Conservation (phyloP, 2,329 filamentous ascomycete species). For the Aspergillus versicolor region DNA sequence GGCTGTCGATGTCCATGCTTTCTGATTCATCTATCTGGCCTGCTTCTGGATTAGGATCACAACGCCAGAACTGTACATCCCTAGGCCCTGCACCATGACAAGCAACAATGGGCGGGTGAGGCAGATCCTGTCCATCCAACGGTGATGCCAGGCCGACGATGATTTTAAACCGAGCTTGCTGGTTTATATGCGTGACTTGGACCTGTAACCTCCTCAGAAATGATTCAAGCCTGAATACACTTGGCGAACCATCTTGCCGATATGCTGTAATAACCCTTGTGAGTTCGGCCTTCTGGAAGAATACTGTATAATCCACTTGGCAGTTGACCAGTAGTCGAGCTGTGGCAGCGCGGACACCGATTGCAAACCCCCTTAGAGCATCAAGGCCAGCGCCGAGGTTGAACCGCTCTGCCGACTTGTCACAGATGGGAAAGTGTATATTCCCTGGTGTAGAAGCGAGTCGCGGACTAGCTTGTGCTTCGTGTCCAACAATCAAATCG, state of each 20-base stretch:
- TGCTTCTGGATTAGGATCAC: constrained; percentile 15
- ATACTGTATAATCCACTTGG: constrained; percentile 61
- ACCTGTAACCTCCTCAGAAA: constrained; percentile 46
- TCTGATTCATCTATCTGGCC: too few relatives aligned
- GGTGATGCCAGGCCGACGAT: constrained; percentile 47
- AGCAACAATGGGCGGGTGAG: constrained; percentile 37
- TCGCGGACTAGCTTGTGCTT: constrained; percentile 41
- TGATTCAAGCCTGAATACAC: constrained; percentile 22
- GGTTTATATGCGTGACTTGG: constrained; percentile 38
- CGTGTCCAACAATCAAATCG: constrained; percentile 55
- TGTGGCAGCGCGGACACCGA: constrained; percentile 60
- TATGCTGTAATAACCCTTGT: constrained; percentile 35
- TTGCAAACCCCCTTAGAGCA: constrained; percentile 61
- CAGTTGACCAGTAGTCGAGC: constrained; percentile 61
- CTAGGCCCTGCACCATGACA: constrained; percentile 49
- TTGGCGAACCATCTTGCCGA: constrained; percentile 21
- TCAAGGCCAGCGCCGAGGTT: constrained; percentile 54
- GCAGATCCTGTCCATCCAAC: constrained; percentile 34
- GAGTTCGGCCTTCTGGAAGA: constrained; percentile 52
- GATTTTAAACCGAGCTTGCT: constrained; percentile 43
- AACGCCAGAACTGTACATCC: constrained; percentile 56
- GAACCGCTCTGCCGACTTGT: constrained; percentile 29
- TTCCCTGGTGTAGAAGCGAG: constrained; percentile 52
- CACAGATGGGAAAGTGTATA: constrained; percentile 50
- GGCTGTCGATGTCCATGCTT: constrained; percentile 6